Percentiles rank a stretch among this genome's conserved stretches.
phyloP scores from a whole-genome alignment of 2,329 filamentous ascomycete species.

The Ophiostoma sp. region DNA sequence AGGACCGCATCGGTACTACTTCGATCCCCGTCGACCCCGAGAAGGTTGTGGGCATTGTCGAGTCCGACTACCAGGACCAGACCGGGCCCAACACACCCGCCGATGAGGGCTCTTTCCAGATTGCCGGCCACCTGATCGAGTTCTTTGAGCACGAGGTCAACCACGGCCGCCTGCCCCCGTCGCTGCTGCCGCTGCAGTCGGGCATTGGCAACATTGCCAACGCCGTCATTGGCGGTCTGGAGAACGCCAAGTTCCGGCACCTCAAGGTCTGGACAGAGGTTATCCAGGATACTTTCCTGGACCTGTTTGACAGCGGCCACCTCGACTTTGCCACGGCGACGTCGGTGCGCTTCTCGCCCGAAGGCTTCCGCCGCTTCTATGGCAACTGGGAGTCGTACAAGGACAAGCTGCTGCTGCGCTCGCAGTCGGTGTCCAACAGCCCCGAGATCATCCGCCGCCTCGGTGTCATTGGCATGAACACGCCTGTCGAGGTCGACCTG shows the following conservation, averaged over 20 bases:
- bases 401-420: slow-evolving; percentile 75
- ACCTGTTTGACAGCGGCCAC: slow-evolving; percentile 82
- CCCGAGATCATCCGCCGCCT: slow-evolving; percentile 85
- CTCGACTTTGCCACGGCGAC: slow-evolving; percentile 88
- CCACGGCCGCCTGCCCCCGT: slow-evolving; percentile 68
- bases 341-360: slow-evolving; percentile 83
- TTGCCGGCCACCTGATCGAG: slow-evolving; percentile 76
- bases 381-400: slow-evolving; percentile 75
- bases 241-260: slow-evolving; percentile 76
- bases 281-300: slow-evolving; percentile 86
- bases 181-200: slow-evolving; percentile 56
- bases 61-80: slow-evolving; percentile 75
- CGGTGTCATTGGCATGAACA: slow-evolving; percentile 92
- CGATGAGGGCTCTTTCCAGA: slow-evolving; percentile 65
- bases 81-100: slow-evolving; percentile 69
- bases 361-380: slow-evolving; percentile 89
- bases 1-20: slow-evolving; percentile 78
- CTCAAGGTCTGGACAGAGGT: slow-evolving; percentile 93
- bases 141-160: slow-evolving; percentile 77
- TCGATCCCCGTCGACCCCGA: slow-evolving; percentile 78
- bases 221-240: slow-evolving; percentile 78
- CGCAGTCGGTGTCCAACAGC: slow-evolving; percentile 83
- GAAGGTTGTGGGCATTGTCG: slow-evolving; percentile 76
- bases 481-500: slow-evolving; percentile 87
- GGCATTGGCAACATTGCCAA: slow-evolving; percentile 93